Conservation (phyloP, 2,329 filamentous ascomycete genomes). For the Penicillium psychrosexuale region DNA sequence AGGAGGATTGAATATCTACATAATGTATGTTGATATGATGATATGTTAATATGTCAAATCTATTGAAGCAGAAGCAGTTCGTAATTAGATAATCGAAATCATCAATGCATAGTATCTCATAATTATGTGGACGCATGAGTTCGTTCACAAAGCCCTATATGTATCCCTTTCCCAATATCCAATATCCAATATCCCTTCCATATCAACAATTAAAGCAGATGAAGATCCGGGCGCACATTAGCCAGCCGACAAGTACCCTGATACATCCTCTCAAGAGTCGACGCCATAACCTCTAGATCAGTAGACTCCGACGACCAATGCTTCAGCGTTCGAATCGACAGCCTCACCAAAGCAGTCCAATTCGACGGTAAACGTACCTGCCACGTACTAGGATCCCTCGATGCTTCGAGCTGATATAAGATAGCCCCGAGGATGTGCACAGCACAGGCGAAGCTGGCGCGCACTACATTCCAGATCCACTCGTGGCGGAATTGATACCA, state of each 20-base stretch:
- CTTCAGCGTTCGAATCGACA: slow-evolving; percentile 18
- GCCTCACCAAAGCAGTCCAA: slow-evolving; percentile 20
- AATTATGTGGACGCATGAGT: background rate
- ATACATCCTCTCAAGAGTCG: slow-evolving; percentile 23
- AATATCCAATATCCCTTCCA: background rate
- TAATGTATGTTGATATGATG: background rate
- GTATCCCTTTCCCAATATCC: background rate
- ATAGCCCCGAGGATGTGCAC: slow-evolving; percentile 21
- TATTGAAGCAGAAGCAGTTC: background rate
- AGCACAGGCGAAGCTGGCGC: slow-evolving; percentile 16
- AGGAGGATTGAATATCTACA: too few species aligned
- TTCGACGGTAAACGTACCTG: slow-evolving; percentile 13
- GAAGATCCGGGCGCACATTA: slow-evolving; percentile 13
- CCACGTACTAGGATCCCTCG: slow-evolving; percentile 2
- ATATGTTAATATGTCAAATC: too few species aligned
- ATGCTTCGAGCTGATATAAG: slow-evolving; percentile 13
- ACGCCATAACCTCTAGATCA: slow-evolving; percentile 22
- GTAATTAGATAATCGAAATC: background rate
- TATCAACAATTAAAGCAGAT: background rate
- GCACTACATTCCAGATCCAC: slow-evolving; percentile 23
- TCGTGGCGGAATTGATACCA: slow-evolving; percentile 24
- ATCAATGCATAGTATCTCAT: background rate
- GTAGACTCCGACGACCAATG: slow-evolving; percentile 19
- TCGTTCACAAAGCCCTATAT: background rate
- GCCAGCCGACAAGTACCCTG: slow-evolving; percentile 21